Percentiles rank a stretch among this genome's conserved stretches.
Conservation (phyloP, 108 stramenopile genomes). For the Nitzschia sp. region DNA sequence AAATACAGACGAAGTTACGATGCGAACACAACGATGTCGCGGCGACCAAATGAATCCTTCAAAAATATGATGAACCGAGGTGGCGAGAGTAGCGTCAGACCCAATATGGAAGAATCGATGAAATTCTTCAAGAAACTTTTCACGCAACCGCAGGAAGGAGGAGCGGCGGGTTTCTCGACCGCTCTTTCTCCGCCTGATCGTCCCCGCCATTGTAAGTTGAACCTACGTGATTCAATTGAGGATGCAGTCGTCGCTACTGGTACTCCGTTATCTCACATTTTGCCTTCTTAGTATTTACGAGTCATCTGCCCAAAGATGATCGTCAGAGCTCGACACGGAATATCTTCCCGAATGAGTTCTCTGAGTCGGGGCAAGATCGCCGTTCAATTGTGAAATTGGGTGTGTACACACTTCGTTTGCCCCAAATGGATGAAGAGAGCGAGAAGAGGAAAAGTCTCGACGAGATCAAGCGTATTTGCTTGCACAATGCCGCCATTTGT, state of each 20-base stretch:
- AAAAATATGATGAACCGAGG: conserved; percentile 14
- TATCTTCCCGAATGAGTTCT: no score
- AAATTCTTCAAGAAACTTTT: conserved; percentile 49
- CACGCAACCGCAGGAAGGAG: conserved; percentile 39
- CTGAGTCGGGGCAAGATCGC: no score
- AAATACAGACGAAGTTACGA: conserved; percentile 4
- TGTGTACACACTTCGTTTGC: conserved; percentile 21
- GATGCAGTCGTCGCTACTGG: not conserved
- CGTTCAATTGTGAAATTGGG: conserved; percentile 14
- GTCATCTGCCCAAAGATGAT: not conserved
- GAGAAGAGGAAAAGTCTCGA: conserved; percentile 7
- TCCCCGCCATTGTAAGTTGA: conserved; percentile 31
- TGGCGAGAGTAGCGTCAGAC: conserved; percentile 34
- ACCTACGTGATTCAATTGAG: not conserved
- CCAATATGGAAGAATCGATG: conserved; percentile 55
- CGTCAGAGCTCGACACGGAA: not conserved
- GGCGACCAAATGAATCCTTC: not conserved
- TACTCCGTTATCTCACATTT: not conserved
- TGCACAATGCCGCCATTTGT: conserved; percentile 73
- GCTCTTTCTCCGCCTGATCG: conserved; percentile 47
- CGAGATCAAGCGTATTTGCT: conserved; percentile 45
- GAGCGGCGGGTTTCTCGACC: conserved; percentile 8
- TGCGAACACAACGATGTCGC: not conserved
- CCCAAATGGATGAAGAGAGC: not conserved
- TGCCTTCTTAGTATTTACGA: conserved; percentile 10